Evolutionary conservation across 139 green algal genomes (phyloP).

Genomic region (Picochlorum sp.): DNA sequence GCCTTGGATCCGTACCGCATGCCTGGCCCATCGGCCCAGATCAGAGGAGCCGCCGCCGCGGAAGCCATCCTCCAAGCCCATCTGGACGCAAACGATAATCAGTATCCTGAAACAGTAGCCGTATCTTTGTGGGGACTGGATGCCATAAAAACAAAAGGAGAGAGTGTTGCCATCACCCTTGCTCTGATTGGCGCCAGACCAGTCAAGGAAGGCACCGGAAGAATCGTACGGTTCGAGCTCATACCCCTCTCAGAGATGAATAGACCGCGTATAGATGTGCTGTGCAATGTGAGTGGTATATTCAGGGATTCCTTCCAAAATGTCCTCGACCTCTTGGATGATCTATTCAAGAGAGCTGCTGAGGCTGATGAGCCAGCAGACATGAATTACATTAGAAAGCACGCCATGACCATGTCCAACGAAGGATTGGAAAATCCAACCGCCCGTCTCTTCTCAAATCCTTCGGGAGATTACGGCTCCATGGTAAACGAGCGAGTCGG

Average conservation of each 20-base stretch:
- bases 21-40: constrained; percentile 69
- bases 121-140: constrained; percentile 98
- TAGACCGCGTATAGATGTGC: constrained; percentile 81
- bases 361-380: constrained; percentile 67
- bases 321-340: constrained; percentile 93
- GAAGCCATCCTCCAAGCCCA: constrained; percentile 62
- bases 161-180: constrained; percentile 83
- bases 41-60: constrained; percentile 53
- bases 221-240: constrained; percentile 79
- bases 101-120: constrained; percentile 83
- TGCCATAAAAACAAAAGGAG: constrained; percentile 94
- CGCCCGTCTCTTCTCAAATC: constrained; percentile 90
- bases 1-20: constrained; percentile 97
- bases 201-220: constrained; percentile 76
- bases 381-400: constrained; percentile 91
- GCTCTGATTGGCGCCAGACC: constrained; percentile 73
- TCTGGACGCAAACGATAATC: constrained; percentile 46
- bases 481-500: constrained; percentile 99
- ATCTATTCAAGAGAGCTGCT: constrained; percentile 45
- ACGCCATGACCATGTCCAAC: constrained; percentile 54
- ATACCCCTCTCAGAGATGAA: constrained; percentile 54
- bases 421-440: constrained; percentile 52
- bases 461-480: constrained; percentile 86
- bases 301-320: constrained; percentile 88
- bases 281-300: constrained; percentile 96